Evolutionary conservation across 305 asterid species (phyloP).

Genomic region (Fraxinus ornus): DNA sequence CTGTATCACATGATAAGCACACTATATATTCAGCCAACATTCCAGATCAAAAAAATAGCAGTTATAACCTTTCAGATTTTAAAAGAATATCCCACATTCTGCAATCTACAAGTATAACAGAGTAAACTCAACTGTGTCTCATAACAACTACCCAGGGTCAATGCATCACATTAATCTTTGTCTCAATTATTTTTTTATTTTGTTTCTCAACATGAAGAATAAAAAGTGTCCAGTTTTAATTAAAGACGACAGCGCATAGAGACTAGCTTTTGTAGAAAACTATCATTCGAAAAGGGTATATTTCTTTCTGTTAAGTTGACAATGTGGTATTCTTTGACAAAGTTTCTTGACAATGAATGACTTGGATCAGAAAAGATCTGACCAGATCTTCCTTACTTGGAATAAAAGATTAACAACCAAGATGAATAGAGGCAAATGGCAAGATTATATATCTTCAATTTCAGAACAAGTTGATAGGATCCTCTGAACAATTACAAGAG

Average conservation of each 20-base stretch:
- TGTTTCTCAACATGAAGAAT: neutral
- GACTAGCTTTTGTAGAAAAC: neutral
- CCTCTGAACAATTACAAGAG: neutral
- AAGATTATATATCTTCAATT: neutral
- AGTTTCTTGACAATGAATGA: neutral
- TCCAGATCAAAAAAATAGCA: neutral
- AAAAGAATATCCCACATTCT: neutral
- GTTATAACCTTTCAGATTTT: neutral
- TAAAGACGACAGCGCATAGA: neutral
- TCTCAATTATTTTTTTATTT: neutral
- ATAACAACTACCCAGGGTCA: neutral
- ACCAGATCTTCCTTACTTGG: neutral
- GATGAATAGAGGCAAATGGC: neutral
- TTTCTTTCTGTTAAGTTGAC: neutral
- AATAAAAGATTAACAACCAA: neutral
- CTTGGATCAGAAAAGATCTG: neutral
- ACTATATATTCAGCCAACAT: neutral
- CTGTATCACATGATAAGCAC: slow-evolving; percentile 43
- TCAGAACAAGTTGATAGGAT: neutral
- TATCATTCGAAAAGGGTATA: neutral
- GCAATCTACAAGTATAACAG: neutral
- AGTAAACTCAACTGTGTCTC: neutral
- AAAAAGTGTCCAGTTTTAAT: neutral
- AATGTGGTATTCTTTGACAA: neutral
- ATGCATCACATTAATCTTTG: neutral